Evolutionary conservation across 164 flowering plant species (phyloP).

Genomic region (Sextonia rubra): DNA sequence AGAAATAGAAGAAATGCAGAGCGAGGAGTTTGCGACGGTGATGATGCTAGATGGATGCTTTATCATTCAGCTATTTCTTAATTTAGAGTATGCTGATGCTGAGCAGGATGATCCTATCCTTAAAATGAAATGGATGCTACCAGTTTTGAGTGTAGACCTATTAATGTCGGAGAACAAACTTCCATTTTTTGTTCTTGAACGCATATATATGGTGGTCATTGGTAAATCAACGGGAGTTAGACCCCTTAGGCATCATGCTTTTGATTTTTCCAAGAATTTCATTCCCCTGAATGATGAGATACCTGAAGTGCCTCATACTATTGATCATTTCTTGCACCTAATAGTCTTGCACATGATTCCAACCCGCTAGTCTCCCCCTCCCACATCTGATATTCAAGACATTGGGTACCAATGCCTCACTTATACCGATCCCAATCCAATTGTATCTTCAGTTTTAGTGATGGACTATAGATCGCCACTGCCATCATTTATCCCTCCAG

Average conservation of each 20-base stretch:
- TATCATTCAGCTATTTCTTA: constrained; percentile 8
- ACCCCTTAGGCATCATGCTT: background rate
- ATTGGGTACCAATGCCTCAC: no score
- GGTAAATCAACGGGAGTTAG: background rate
- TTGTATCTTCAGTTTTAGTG: no score
- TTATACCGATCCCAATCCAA: no score
- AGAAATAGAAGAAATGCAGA: constrained; percentile 25
- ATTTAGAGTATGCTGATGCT: background rate
- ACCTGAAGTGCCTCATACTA: no score
- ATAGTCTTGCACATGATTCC: background rate
- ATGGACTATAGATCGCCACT: no score
- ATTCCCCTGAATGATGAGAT: background rate
- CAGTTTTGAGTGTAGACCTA: background rate
- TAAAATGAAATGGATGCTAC: no score
- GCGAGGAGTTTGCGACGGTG: constrained; percentile 22
- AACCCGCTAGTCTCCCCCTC: background rate
- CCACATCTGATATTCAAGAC: background rate
- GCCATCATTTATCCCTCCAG: no score
- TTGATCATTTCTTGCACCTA: constrained; percentile 1
- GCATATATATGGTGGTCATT: background rate
- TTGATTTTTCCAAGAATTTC: background rate
- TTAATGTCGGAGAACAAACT: constrained; percentile 6
- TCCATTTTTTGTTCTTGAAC: constrained; percentile 1
- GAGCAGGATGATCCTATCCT: background rate
- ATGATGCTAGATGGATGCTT: constrained; percentile 11